Evolutionary conservation across 768 basidiomycete genomes (phyloP), one percentile per base, ranked within the genome.

Genomic region (Lyophyllum decastes): DNA sequence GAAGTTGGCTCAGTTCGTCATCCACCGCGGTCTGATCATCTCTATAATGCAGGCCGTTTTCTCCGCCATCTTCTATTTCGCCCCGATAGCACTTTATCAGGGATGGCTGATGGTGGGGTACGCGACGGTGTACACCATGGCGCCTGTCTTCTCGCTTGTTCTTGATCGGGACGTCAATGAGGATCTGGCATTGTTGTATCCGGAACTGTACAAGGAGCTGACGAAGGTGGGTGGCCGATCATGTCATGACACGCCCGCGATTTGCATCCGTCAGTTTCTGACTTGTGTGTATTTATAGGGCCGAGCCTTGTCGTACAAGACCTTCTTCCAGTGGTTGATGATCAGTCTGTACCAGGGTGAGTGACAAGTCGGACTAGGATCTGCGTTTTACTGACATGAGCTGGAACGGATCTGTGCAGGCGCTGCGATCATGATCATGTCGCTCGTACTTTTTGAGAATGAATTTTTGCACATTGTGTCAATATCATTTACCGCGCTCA

Each of bases 51-150:
- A 99, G 73, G 95, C 95, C 16, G 94, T 96, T 7, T 98, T 95
- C 68, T 93, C 91, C 8, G 87, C 92, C 2, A 95, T 95, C 38
- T 94, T 94, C 70, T 93, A 92, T 70, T 94, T 94, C 74, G 93
- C 92, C 16, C 96, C 97, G 2, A 98, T 99, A 62, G 95, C 96
- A 1, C 73, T 99, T 55, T 99, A 98, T 72, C 97, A 98, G 66
- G 96, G 95, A 0, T 99, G 95, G 95, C 76, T 99, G 54, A 90
- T 98, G 88, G 93, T 90, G 27, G 96, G 97, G 12, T 97, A 97
- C 71, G 95, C 94, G 19, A 96, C 95, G 7, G 79, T 95, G 14
- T 96, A 98, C 68, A 98, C 96, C 6, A 98, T 98, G 95, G 94
- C 94, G 0, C 97, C 96, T 1, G 95, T 98, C 14, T 98, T 98